These are phyloP conservation scores for Stemphylium vesicarium DNA, from an alignment of 2,329 filamentous ascomycete genomes.

Conservation along the genomic window DNA sequence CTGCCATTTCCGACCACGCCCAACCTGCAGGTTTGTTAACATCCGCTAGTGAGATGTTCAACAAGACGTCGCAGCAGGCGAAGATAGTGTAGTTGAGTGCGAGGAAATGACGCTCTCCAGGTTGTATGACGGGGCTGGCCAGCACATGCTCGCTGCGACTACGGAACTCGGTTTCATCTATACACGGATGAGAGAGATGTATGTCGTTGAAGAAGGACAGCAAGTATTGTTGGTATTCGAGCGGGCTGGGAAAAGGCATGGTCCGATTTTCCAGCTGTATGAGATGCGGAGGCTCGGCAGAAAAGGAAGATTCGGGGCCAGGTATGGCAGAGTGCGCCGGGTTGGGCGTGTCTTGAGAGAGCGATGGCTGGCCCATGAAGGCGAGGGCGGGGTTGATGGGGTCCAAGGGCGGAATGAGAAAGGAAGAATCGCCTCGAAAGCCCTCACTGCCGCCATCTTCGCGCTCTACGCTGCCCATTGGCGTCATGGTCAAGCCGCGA, in stretches of 20 bases:
- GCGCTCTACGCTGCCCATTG: constrained; percentile 36
- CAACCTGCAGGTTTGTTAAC: constrained; percentile 30
- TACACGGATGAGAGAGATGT: constrained; percentile 35
- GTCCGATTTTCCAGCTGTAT: constrained; percentile 27
- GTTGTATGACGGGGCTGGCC: constrained; percentile 20
- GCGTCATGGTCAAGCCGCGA: constrained; percentile 29
- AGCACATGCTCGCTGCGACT: constrained; percentile 31
- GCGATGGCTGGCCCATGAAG: constrained; percentile 21
- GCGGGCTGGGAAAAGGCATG: constrained; percentile 29
- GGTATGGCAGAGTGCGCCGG: constrained; percentile 6
- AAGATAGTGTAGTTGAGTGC: constrained; percentile 42
- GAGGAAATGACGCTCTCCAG: constrained; percentile 31
- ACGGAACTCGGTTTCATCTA: constrained; percentile 40
- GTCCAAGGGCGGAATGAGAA: constrained; percentile 32
- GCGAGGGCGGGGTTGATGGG: constrained; percentile 31
- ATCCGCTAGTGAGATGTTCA: constrained; percentile 6
- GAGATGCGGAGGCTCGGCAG: constrained; percentile 5
- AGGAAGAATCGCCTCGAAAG: constrained; percentile 22
- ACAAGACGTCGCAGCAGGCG: constrained; percentile 28
- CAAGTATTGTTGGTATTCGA: constrained; percentile 33
- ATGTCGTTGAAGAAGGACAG: constrained; percentile 38
- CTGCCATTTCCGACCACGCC: constrained; percentile 40
- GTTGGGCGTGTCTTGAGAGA: constrained; percentile 16
- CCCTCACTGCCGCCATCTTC: constrained; percentile 29
- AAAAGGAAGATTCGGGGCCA: not conserved